Conservation (phyloP, 2,329 filamentous ascomycete species). For the Zymoseptoria tritici region DNA sequence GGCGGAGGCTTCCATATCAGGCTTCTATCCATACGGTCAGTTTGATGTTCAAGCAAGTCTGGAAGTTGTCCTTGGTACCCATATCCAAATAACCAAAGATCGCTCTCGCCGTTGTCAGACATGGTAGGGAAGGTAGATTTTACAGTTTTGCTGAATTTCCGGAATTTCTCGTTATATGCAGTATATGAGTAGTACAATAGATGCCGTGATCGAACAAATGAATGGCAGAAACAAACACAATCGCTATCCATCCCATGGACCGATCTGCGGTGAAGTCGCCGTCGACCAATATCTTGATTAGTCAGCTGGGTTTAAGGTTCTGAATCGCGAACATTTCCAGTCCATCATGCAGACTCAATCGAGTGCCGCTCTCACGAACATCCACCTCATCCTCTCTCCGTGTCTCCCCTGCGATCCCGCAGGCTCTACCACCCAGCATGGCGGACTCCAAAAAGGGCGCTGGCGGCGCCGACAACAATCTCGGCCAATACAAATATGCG, state of each 20-base stretch:
- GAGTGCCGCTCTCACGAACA: conserved; percentile 1
- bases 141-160: background rate
- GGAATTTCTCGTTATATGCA: background rate
- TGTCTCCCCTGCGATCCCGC: background rate
- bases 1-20: conserved; percentile 98
- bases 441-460: conserved; percentile 27
- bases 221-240: no score
- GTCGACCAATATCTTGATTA: background rate
- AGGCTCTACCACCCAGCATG: conserved; percentile 17
- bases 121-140: background rate
- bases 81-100: conserved; percentile 97
- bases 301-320: background rate
- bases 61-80: conserved; percentile 52
- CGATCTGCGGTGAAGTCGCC: no score
- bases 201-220: no score
- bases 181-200: no score
- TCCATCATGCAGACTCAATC: conserved; percentile 1
- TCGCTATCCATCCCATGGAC: no score
- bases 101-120: conserved; percentile 11
- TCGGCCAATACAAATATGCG: conserved; percentile 34
- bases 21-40: conserved; percentile 51
- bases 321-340: background rate
- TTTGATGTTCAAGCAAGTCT: background rate
- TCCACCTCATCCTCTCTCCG: background rate
- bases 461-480: conserved; percentile 26